Conservation (phyloP, 2,329 filamentous ascomycete species). For the Paracoccidioides lutzii region DNA sequence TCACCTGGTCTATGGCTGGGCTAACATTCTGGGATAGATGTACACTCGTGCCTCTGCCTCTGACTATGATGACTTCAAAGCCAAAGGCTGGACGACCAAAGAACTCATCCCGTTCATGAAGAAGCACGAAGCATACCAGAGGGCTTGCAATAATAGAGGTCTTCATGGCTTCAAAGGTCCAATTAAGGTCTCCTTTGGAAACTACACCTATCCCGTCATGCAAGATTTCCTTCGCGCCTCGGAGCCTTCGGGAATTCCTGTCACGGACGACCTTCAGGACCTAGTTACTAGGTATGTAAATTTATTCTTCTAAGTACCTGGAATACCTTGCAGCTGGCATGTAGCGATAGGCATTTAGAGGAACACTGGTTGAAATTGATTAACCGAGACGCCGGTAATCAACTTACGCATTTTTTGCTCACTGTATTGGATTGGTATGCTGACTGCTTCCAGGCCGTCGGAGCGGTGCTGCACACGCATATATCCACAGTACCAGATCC, state of each 20-base stretch:
- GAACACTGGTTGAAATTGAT: constrained; percentile 84
- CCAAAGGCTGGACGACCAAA: constrained; percentile 66
- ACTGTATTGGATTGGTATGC: background rate
- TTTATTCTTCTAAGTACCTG: background rate
- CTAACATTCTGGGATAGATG: constrained; percentile 37
- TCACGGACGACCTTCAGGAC: constrained; percentile 66
- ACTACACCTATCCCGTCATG: constrained; percentile 70
- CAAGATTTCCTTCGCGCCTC: constrained; percentile 64
- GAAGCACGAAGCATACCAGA: constrained; percentile 70
- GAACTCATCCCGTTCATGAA: constrained; percentile 64
- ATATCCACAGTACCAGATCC: constrained; percentile 62
- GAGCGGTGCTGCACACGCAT: constrained; percentile 64
- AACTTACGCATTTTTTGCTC: background rate
- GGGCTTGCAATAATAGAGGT: constrained; percentile 46
- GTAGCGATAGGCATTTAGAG: constrained; percentile 44
- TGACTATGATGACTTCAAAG: constrained; percentile 67
- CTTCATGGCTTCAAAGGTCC: constrained; percentile 66
- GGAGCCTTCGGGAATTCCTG: constrained; percentile 61
- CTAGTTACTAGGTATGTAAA: constrained; percentile 33
- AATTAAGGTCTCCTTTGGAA: constrained; percentile 71
- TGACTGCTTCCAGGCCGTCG: constrained; percentile 42
- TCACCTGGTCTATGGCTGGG: constrained; percentile 2
- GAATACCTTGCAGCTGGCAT: background rate
- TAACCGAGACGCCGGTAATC: constrained; percentile 46
- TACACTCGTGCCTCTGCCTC: constrained; percentile 59